Evolutionary conservation across 352 stramenopile species (phyloP).

Genomic region (Peronospora tabacina): DNA sequence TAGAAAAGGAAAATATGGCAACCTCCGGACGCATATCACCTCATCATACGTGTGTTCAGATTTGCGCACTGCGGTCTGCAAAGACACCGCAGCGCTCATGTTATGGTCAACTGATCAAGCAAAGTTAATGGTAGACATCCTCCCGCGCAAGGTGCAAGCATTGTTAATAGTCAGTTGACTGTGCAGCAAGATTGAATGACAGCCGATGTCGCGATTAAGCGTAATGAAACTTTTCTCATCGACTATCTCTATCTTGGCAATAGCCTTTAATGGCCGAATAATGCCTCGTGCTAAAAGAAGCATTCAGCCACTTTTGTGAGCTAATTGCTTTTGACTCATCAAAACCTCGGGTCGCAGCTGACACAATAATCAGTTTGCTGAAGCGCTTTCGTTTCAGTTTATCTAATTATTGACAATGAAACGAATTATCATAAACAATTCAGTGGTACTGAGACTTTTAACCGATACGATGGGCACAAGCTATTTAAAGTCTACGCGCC

Average conservation of each 20-base stretch:
- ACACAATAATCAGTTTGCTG: background rate
- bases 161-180: background rate
- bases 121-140: background rate
- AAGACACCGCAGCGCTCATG: too few species aligned
- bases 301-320: background rate
- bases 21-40: too few species aligned
- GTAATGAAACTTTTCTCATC: background rate
- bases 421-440: too few species aligned
- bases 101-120: too few species aligned
- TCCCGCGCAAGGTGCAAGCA: background rate
- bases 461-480: too few species aligned
- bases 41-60: too few species aligned
- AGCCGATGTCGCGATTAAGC: background rate
- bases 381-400: background rate
- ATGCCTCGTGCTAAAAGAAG: background rate
- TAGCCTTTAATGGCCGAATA: background rate
- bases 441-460: too few species aligned
- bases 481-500: too few species aligned
- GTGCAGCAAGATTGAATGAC: slow-evolving; percentile 1
- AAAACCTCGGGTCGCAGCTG: background rate
- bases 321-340: background rate
- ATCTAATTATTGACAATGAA: too few species aligned
- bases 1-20: too few species aligned
- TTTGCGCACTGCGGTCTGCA: too few species aligned
- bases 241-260: background rate